These are phyloP conservation scores for Sporopachydermia lactativora DNA, from an alignment of 805 yeast genomes.

Conservation along the genomic window DNA sequence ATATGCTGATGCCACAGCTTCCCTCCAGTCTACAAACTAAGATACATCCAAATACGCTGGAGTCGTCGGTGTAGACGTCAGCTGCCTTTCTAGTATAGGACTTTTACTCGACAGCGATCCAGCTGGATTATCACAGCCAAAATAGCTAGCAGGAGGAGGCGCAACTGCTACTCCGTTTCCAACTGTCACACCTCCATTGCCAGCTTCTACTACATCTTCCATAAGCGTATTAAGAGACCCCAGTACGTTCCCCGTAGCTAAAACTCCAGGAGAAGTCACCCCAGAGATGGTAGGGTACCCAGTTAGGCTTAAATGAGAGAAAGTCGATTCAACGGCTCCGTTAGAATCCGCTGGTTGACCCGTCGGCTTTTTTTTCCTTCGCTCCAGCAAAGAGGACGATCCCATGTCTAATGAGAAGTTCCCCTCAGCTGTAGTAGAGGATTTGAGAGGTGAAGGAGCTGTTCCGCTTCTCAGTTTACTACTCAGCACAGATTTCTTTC, in stretches of 20 bases:
- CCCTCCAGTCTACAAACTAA: too few relatives aligned
- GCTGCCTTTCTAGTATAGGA: neutral
- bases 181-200: too few relatives aligned
- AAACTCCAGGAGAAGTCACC: neutral
- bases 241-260: neutral
- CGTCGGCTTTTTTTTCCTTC: neutral
- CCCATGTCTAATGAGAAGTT: neutral
- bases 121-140: neutral
- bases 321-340: neutral
- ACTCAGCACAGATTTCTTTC: neutral
- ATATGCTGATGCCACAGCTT: too few relatives aligned
- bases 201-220: too few relatives aligned
- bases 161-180: conserved; percentile 1
- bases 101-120: neutral
- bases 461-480: neutral
- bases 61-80: neutral
- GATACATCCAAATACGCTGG: conserved; percentile 1
- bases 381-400: neutral
- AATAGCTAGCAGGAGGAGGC: neutral
- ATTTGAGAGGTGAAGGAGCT: neutral
- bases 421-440: too few relatives aligned
- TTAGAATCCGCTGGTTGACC: neutral
- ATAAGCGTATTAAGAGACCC: neutral
- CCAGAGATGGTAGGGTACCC: too few relatives aligned
- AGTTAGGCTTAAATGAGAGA: neutral